phyloP scores from a whole-genome alignment of 2,329 filamentous ascomycete genomes.

The Epichloe aotearoae region DNA sequence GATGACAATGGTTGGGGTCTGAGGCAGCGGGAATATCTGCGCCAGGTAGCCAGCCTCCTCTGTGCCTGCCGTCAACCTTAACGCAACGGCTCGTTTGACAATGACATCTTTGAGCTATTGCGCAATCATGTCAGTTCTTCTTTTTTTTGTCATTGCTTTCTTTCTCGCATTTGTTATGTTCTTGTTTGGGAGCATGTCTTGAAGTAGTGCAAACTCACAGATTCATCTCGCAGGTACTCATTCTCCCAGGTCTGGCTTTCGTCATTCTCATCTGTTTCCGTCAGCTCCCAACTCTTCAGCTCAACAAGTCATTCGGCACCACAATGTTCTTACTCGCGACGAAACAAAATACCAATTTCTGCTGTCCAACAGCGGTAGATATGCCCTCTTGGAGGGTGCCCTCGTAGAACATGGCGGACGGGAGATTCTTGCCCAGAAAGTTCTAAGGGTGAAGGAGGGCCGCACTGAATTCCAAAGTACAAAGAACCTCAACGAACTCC shows the following conservation, averaged over 20 bases:
- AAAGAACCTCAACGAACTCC: too few relatives aligned
- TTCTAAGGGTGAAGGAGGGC: too few relatives aligned
- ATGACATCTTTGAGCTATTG: constrained; percentile 42
- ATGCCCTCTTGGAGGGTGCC: constrained; percentile 76
- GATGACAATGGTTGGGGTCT: constrained; percentile 65
- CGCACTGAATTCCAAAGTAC: too few relatives aligned
- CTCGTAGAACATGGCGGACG: constrained; percentile 57
- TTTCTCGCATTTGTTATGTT: neutral
- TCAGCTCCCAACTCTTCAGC: constrained; percentile 6
- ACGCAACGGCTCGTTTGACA: constrained; percentile 48
- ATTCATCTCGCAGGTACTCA: constrained; percentile 46
- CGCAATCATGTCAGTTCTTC: constrained; percentile 5
- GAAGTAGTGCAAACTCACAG: constrained; percentile 27
- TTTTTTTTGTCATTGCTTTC: neutral
- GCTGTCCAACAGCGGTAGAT: constrained; percentile 55
- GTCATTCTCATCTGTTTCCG: constrained; percentile 46
- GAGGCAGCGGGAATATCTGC: constrained; percentile 69
- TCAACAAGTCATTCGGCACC: neutral
- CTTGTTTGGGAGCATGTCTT: neutral
- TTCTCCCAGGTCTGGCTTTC: constrained; percentile 63
- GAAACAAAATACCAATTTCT: constrained; percentile 75
- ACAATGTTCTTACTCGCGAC: constrained; percentile 50
- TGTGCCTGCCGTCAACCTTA: constrained; percentile 59
- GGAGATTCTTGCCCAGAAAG: too few relatives aligned
- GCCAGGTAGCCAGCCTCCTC: constrained; percentile 71